Base-by-base conservation (phyloP, 495 filamentous ascomycete species). In the Lasiosphaeris hirsuta region DNA sequence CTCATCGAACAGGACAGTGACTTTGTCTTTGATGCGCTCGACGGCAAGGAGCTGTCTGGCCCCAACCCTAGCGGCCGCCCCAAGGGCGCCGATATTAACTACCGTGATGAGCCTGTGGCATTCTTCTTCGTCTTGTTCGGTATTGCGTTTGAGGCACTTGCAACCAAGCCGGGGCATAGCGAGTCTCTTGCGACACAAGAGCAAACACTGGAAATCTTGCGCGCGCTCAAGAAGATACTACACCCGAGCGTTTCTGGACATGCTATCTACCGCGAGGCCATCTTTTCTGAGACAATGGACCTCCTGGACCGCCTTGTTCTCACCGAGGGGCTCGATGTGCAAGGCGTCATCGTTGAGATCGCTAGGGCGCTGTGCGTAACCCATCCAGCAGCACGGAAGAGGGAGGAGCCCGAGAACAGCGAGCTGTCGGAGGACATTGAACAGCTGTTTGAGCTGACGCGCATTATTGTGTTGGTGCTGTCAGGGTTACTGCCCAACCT, bases 71-170 rank as follows among this genome's bases (percentile, higher is more conserved):
- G 85, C 66, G 84, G 75, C 4, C 67, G 71, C 10, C 69, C 74
- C 3, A 81, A 78, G 51, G 77, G 75, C 2, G 81, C 83, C 11
- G 88, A 90, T 61, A 97, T 99, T 71, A 96, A 97, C 66, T 97
- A 97, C 66, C 90, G 94, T 15, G 93, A 97, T 66, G 95, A 99
- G 67, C 94, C 94, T 0, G 91, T 97, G 13, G 94, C 94, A 0
- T 99, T 99, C 78, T 99, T 99, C 74, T 99, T 99, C 63, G 92
- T 99, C 9, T 80, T 99, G 1, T 99, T 97, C 64, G 94, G 94
- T 19, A 86, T 99, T 55, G 91, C 92, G 0, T 96, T 97, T 61
- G 94, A 99, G 71, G 92, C 95, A 23, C 81, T 99, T 41, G 92
- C 90, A 13, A 89, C 87, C 7, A 85, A 90, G 54, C 84, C 86